Evolutionary conservation across 371 early-diverging fungal species (phyloP).

Genomic region (Mortierella sp.): DNA sequence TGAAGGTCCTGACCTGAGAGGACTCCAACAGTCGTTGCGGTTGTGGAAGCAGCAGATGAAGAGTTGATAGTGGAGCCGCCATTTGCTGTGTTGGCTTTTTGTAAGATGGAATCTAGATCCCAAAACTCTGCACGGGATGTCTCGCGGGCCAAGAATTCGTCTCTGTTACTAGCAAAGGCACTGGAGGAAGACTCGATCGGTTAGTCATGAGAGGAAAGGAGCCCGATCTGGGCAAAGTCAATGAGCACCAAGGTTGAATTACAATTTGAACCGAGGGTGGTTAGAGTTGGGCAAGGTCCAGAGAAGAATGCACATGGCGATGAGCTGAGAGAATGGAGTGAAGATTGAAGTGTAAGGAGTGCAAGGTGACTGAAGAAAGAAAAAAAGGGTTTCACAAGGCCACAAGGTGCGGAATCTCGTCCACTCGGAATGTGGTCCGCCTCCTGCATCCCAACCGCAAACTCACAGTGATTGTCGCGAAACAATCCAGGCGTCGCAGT

Average conservation of each 20-base stretch:
- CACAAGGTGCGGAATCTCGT: background rate
- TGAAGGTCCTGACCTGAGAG: constrained; percentile 43
- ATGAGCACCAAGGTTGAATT: too few species aligned
- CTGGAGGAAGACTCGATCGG: constrained; percentile 54
- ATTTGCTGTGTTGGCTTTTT: background rate
- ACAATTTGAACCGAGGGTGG: constrained; percentile 67
- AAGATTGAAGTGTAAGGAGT: background rate
- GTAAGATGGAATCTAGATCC: constrained; percentile 43
- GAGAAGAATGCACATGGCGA: constrained; percentile 67
- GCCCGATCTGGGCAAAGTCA: too few species aligned
- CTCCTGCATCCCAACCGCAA: constrained; percentile 45
- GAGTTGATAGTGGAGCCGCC: background rate
- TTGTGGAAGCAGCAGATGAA: background rate
- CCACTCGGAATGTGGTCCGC: constrained; percentile 33
- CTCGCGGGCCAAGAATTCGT: constrained; percentile 63
- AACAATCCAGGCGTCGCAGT: too few species aligned
- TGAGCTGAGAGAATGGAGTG: background rate
- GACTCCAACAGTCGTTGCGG: constrained; percentile 16
- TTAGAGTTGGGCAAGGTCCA: constrained; percentile 61
- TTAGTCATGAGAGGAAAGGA: background rate
- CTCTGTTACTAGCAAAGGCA: constrained; percentile 70
- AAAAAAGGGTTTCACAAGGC: too few species aligned
- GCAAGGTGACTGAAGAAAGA: background rate
- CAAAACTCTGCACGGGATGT: constrained; percentile 67
- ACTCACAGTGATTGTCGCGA: constrained; percentile 59